Evolutionary conservation across 1,139 yeast species (phyloP), one percentile per base, ranked within the genome.

Genomic region (Candida sanyaensis): DNA sequence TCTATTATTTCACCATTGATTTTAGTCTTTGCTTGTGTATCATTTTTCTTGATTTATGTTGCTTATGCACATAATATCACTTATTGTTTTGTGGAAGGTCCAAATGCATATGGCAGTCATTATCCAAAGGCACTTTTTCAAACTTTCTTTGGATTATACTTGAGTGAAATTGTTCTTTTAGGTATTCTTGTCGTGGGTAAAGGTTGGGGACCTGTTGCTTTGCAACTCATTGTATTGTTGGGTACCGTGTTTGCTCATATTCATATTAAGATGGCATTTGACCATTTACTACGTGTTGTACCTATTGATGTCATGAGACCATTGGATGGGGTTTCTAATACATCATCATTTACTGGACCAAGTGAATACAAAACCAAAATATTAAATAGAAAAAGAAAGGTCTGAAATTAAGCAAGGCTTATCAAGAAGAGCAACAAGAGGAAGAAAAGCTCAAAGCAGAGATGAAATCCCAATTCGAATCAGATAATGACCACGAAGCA

Each of bases 171-270:
- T 30, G 89, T 96, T 71, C 63, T 93, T 61, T 69, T 92, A 55
- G 97, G 96, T 48, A 74, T 93, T 54, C 90, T 91, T 63, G 89
- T 84, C 27, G 90, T 91, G 60, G 95, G 96, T 54, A 89, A 90
- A 75, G 88, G 96, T 49, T 92, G 97, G 97, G 97, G 96, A 37
- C 96, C 96, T 42, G 79, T 92, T 55, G 92, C 81, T 12, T 70
- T 93, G 46, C 90, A 88, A 66, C 86, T 81, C 7, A 76, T 89
- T 49, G 73, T 84, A 47, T 60, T 90, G 12, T 81, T 74, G 12
- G 73, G 78, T 53, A 90, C 97, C 0, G 77, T 80, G 4, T 80
- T 82, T 59, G 77, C 81, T 48, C 97, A 93, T 61, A 39, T 81
- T 32, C 75, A 80, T 50, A 65, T 92, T 59, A 78, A 73, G 47